Conservation (phyloP, 2,329 filamentous ascomycete species). For the Cytospora paraplurivora region DNA sequence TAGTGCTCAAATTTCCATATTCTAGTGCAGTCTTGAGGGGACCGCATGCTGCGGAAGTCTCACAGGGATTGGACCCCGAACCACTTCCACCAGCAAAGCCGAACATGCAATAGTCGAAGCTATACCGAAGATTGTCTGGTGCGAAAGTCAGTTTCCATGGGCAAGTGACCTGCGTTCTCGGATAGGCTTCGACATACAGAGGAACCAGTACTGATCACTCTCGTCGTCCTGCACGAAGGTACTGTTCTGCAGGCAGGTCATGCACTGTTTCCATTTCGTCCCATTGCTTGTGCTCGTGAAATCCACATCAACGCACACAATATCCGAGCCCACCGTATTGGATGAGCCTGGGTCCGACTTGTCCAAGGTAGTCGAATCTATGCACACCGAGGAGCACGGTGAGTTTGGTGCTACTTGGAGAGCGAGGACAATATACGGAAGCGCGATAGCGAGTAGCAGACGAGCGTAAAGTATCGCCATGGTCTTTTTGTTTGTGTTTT, state of each 20-base stretch:
- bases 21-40: conserved; percentile 45
- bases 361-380: conserved; percentile 46
- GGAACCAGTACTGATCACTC: conserved; percentile 58
- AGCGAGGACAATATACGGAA: conserved; percentile 39
- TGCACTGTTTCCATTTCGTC: conserved; percentile 51
- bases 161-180: too few relatives aligned
- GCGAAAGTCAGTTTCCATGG: neutral
- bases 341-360: conserved; percentile 50
- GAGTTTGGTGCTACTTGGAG: conserved; percentile 57
- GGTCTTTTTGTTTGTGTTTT: too few relatives aligned
- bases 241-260: conserved; percentile 57
- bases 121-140: conserved; percentile 56
- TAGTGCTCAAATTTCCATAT: conserved; percentile 37
- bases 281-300: conserved; percentile 44
- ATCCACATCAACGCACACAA: conserved; percentile 50
- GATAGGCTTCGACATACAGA: conserved; percentile 48
- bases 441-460: conserved; percentile 32
- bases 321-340: conserved; percentile 47
- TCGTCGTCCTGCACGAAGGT: conserved; percentile 49
- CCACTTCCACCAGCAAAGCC: conserved; percentile 52
- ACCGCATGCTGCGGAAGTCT: conserved; percentile 54
- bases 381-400: conserved; percentile 54
- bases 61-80: conserved; percentile 51
- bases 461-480: conserved; percentile 28
- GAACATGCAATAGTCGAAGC: conserved; percentile 55